A percentile compares a stretch with the other conserved stretches of the same genome.
phyloP scores from a whole-genome alignment of 176 grass and related monocot genomes.

The Avena insularis region DNA sequence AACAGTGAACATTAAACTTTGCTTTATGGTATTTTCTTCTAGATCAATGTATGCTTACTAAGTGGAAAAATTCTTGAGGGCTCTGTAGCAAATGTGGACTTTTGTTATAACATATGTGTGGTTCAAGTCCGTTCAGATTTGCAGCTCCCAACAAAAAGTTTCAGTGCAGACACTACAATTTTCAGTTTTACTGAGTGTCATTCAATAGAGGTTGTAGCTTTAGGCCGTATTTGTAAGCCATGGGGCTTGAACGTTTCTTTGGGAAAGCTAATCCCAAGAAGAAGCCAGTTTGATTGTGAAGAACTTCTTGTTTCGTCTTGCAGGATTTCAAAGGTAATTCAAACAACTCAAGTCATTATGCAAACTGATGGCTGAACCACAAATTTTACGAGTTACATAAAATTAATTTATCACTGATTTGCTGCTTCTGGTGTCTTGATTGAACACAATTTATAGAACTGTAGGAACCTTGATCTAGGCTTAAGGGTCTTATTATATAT shows the following conservation, averaged over 20 bases:
- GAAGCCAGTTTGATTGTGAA: conserved; percentile 39
- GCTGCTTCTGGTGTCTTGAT: not conserved
- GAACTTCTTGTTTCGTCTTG: conserved; percentile 38
- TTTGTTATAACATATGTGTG: conserved; percentile 46
- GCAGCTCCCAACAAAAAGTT: not conserved
- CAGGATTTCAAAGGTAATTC: conserved; percentile 28
- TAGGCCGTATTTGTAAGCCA: conserved; percentile 26
- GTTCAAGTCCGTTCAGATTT: not conserved
- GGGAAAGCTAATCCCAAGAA: conserved; percentile 37
- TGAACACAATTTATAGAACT: not conserved
- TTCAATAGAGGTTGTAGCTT: conserved; percentile 30
- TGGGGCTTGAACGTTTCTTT: conserved; percentile 19
- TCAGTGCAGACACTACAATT: not conserved
- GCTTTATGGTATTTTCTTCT: not conserved
- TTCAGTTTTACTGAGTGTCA: not conserved
- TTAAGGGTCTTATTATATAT: too few species aligned
- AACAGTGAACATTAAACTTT: not conserved
- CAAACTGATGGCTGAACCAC: not conserved
- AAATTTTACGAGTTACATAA: not conserved
- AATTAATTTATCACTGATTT: not conserved
- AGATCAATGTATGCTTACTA: conserved; percentile 28
- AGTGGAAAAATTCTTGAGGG: conserved; percentile 23
- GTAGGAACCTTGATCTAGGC: not conserved
- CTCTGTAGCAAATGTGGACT: conserved; percentile 30
- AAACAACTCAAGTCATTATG: not conserved